These are phyloP conservation scores for Mucor racemosus DNA, from an alignment of 371 early-diverging fungal genomes.

Conservation along the genomic window DNA sequence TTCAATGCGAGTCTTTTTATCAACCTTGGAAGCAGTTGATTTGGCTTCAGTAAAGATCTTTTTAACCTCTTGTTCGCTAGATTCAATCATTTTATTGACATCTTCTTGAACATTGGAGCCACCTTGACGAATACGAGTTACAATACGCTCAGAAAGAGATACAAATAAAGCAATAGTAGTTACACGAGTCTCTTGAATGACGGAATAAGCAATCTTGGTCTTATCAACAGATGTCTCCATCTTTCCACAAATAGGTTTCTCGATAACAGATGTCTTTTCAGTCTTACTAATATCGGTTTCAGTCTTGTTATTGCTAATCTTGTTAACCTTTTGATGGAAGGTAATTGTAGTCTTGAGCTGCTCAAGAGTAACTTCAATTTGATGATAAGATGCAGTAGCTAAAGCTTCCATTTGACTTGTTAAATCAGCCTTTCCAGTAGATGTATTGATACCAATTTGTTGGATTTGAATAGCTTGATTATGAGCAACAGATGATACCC, in stretches of 20 bases:
- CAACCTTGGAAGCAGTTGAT: conserved; percentile 20
- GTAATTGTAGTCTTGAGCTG: conserved; percentile 28
- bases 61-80: conserved; percentile 17
- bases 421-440: conserved; percentile 24
- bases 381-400: conserved; percentile 31
- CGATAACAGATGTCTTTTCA: conserved; percentile 2
- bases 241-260: conserved; percentile 25
- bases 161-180: conserved; percentile 23
- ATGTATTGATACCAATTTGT: conserved; percentile 36
- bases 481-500: conserved; percentile 28
- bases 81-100: conserved; percentile 19
- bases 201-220: conserved; percentile 33
- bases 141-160: conserved; percentile 24
- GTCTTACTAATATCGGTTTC: neutral
- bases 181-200: conserved; percentile 31
- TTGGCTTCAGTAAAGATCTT: conserved; percentile 27
- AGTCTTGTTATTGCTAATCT: conserved; percentile 9
- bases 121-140: conserved; percentile 27
- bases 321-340: conserved; percentile 30
- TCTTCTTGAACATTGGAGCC: conserved; percentile 28
- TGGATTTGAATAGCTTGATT: conserved; percentile 35
- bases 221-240: conserved; percentile 26
- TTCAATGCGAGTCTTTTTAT: conserved; percentile 29
- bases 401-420: conserved; percentile 29
- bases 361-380: conserved; percentile 33